phyloP scores from a whole-genome alignment of 2,329 filamentous ascomycete species.

The Lachnellula occidentalis region DNA sequence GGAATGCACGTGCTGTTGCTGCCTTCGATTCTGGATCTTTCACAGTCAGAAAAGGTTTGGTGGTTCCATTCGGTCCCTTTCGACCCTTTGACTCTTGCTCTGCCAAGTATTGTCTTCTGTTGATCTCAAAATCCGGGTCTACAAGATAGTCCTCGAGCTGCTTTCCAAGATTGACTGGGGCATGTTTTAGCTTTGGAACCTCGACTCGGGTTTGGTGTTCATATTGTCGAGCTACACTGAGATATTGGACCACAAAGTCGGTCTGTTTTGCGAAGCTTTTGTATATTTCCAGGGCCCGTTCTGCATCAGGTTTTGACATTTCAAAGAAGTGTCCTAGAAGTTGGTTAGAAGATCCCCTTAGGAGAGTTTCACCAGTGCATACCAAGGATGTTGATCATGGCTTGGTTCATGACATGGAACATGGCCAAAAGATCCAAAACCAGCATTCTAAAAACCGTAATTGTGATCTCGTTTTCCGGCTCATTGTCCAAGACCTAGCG shows the following conservation, averaged over 20 bases:
- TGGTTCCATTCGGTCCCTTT: slow-evolving; percentile 28
- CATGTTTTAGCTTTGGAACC: slow-evolving; percentile 95
- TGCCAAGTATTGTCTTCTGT: slow-evolving; percentile 84
- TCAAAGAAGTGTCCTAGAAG: slow-evolving; percentile 87
- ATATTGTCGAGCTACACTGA: slow-evolving; percentile 80
- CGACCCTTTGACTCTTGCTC: slow-evolving; percentile 69
- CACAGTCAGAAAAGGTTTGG: slow-evolving; percentile 39
- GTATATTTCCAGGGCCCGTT: slow-evolving; percentile 87
- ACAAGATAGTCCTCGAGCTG: slow-evolving; percentile 92
- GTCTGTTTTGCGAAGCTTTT: slow-evolving; percentile 88
- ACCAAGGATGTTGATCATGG: slow-evolving; percentile 95
- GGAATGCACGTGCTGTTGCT: slow-evolving; percentile 24
- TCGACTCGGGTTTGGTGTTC: slow-evolving; percentile 89
- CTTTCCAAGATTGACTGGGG: slow-evolving; percentile 81
- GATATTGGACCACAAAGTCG: slow-evolving; percentile 84
- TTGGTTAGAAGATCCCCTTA: background rate
- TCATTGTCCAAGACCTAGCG: slow-evolving; percentile 76
- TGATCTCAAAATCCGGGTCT: slow-evolving; percentile 91
- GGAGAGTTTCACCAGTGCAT: slow-evolving; percentile 28
- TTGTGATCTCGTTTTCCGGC: slow-evolving; percentile 91
- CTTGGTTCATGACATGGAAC: slow-evolving; percentile 94
- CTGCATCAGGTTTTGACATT: slow-evolving; percentile 91
- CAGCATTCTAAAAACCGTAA: slow-evolving; percentile 86
- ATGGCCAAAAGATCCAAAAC: slow-evolving; percentile 84
- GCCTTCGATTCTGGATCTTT: slow-evolving; percentile 26